Conservation (phyloP, 306 rosid genomes). For the Ammopiptanthus mongolicus region DNA sequence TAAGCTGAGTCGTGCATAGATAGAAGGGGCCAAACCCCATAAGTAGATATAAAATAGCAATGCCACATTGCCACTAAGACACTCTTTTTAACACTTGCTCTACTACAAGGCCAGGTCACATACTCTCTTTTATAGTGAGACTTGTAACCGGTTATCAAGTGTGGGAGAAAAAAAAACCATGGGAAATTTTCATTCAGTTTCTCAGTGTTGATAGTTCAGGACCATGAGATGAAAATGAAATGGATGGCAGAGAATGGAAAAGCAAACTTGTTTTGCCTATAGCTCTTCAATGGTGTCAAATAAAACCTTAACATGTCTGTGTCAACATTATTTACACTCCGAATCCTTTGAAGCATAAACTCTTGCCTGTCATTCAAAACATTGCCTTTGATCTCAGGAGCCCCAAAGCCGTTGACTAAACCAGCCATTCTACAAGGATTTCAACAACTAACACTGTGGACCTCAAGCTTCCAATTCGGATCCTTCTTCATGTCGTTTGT, state of each 20-base stretch:
- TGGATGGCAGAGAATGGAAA: too few relatives aligned
- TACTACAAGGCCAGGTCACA: too few relatives aligned
- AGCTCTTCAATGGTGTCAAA: constrained; percentile 85
- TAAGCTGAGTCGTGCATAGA: neutral
- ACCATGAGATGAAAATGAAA: too few relatives aligned
- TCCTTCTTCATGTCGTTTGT: too few relatives aligned
- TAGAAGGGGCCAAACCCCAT: neutral
- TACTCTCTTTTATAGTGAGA: too few relatives aligned
- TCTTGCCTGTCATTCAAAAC: constrained; percentile 61
- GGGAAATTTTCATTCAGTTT: too few relatives aligned
- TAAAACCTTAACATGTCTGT: constrained; percentile 79
- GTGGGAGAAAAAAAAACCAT: too few relatives aligned
- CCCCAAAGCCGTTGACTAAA: constrained; percentile 34
- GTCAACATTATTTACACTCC: constrained; percentile 54
- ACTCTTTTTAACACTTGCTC: too few relatives aligned
- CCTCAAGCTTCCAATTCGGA: too few relatives aligned
- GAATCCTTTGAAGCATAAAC: constrained; percentile 49
- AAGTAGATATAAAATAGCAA: neutral
- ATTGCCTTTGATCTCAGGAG: constrained; percentile 41
- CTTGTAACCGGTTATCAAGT: too few relatives aligned
- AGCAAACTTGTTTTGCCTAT: constrained; percentile 62
- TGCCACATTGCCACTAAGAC: too few relatives aligned
- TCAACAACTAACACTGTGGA: constrained; percentile 67
- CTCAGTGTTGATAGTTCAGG: too few relatives aligned
- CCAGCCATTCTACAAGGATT: constrained; percentile 46